These are phyloP conservation scores for Striga asiatica DNA, from an alignment of 257 asterid species.

Conservation along the genomic window DNA sequence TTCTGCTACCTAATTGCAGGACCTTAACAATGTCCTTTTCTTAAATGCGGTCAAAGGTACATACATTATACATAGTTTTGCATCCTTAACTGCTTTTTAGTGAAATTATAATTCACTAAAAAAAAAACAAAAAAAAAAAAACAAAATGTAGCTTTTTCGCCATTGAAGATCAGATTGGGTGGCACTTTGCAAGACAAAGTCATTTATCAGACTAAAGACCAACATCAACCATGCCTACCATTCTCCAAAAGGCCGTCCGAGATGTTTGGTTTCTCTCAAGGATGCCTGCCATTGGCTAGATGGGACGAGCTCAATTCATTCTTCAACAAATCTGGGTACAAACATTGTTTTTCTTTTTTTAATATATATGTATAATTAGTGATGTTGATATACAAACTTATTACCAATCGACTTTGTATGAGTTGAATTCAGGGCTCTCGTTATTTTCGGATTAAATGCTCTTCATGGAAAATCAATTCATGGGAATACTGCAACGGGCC, in stretches of 20 bases:
- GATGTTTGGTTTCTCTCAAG: conserved; percentile 50
- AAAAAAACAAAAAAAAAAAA: background rate
- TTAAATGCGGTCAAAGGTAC: conserved; percentile 74
- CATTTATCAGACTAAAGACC: conserved; percentile 47
- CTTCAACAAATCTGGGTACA: conserved; percentile 54
- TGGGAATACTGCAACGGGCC: conserved; percentile 31
- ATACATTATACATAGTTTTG: background rate
- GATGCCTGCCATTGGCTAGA: conserved; percentile 73
- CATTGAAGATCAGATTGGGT: conserved; percentile 77
- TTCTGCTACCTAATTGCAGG: conserved; percentile 47
- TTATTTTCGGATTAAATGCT: conserved; percentile 57
- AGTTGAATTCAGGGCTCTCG: conserved; percentile 3
- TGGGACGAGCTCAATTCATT: conserved; percentile 75
- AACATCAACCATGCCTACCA: conserved; percentile 37
- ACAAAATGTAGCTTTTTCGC: conserved; percentile 57
- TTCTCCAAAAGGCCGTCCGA: conserved; percentile 37
- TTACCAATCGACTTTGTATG: background rate
- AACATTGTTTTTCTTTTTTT: background rate
- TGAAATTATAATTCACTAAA: conserved; percentile 11
- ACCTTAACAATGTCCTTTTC: conserved; percentile 48
- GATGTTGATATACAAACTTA: background rate
- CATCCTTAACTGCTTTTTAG: too few relatives aligned
- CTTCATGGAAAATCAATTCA: conserved; percentile 40
- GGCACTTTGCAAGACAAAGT: conserved; percentile 84
- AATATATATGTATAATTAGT: background rate